phyloP scores from a whole-genome alignment of 306 rosid species.

The Gillenia trifoliata region DNA sequence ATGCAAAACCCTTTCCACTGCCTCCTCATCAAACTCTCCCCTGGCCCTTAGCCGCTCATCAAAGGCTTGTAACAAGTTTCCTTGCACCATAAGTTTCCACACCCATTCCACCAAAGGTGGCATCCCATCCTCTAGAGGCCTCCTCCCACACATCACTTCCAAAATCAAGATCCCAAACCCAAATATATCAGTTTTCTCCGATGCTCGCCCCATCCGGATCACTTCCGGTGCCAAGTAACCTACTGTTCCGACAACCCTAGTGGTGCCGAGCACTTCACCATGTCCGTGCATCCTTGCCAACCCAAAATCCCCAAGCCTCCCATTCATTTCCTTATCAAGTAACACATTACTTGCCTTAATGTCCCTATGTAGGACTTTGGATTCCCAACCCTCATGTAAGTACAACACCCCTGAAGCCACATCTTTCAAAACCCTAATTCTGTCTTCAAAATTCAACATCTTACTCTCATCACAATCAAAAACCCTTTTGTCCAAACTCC shows the following conservation, averaged over 20 bases:
- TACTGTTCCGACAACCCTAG: conserved; percentile 68
- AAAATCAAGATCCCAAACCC: conserved; percentile 70
- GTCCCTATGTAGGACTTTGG: conserved; percentile 71
- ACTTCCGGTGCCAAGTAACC: conserved; percentile 87
- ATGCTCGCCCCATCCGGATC: conserved; percentile 57
- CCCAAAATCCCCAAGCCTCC: conserved; percentile 79
- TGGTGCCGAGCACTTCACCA: conserved; percentile 56
- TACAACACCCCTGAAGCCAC: conserved; percentile 67
- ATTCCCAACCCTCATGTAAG: conserved; percentile 92
- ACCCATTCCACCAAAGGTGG: conserved; percentile 54
- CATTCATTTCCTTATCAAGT: conserved; percentile 78
- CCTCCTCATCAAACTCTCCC: conserved; percentile 41
- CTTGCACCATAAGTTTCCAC: conserved; percentile 47
- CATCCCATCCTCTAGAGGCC: conserved; percentile 76
- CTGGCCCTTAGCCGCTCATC: conserved; percentile 48
- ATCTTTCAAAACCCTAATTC: conserved; percentile 60
- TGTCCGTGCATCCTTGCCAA: conserved; percentile 66
- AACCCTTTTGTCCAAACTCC: conserved; percentile 69
- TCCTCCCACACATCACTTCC: conserved; percentile 83
- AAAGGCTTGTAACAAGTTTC: conserved; percentile 39
- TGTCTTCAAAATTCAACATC: conserved; percentile 42
- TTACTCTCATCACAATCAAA: conserved; percentile 43
- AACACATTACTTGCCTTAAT: conserved; percentile 86
- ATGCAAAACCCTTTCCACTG: conserved; percentile 50
- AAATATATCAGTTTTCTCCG: conserved; percentile 64